Base-by-base conservation (phyloP, 2,329 filamentous ascomycete species). In the Trichoderma endophyticum region DNA sequence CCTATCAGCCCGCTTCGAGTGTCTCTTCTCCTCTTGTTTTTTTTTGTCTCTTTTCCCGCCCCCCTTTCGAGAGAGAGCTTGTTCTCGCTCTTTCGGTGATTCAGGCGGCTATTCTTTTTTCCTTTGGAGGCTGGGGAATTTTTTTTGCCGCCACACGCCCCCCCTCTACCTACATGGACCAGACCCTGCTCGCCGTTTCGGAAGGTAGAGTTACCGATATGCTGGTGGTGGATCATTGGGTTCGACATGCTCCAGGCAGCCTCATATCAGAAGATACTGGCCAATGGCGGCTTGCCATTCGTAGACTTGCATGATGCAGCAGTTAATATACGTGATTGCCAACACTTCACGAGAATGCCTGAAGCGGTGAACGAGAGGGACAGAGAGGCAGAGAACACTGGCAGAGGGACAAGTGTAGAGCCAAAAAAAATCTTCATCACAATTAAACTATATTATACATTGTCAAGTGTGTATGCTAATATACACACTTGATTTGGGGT, bases 391-490 rank as follows among this genome's bases (percentile, higher is more conserved):
- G 24, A 21, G 32, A 18, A 21, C 18, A 34, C 11, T 1, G 4
- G 14, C 3, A 26, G 12, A 60, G 14, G n/a, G 9, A 54, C 7
- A 54, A 9, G n/a, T 48, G 14, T 32, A 51, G 8, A 60, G 54
- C 12, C 28, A 30, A 62, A 43, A 54, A n/a, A 15, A 18, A 26
- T 68, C 12, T 59, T 61, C 66, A 30, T 70, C 57, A 54, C 36
- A 60, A 62, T 61, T 62, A 26, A 51, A 62, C 39, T 70, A 70
- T 61, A 70, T 70, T 70, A 70, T 70, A 70, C 66, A 70, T 70
- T 70, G 39, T 24, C 57, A 34, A 51, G 66, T 70, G 66, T 39
- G 51, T 62, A 70, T 70, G 57, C 39, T 54, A 54, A 54, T 70
- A 70, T 43, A 69, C 66, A 62, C 39, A n/a, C 24, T 21, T 54